These are phyloP conservation scores for Sporothrix globosa DNA, from an alignment of 2,329 filamentous ascomycete species.

Conservation along the genomic window DNA sequence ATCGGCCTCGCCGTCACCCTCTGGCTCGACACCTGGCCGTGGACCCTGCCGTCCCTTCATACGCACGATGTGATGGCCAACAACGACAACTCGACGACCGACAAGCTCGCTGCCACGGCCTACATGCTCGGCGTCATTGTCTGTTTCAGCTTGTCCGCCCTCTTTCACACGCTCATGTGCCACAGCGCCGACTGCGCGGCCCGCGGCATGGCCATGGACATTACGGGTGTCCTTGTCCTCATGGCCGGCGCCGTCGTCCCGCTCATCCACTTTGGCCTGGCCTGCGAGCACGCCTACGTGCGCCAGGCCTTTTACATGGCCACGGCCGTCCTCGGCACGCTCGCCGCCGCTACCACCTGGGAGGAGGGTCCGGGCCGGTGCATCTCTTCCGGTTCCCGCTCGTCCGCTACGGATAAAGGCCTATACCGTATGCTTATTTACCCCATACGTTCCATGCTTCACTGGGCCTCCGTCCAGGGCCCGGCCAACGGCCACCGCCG, in stretches of 20 bases:
- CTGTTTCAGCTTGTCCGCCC: slow-evolving; percentile 52
- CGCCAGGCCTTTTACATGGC: slow-evolving; percentile 46
- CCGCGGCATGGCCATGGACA: slow-evolving; percentile 62
- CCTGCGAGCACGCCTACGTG: slow-evolving; percentile 41
- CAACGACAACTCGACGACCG: not conserved
- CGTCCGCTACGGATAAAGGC: no score
- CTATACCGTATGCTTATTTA: no score
- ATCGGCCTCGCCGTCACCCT: slow-evolving; percentile 45
- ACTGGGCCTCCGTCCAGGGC: slow-evolving; percentile 41
- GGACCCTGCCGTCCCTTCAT: not conserved
- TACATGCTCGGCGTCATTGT: slow-evolving; percentile 51
- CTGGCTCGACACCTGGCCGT: slow-evolving; percentile 35
- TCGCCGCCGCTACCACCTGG: slow-evolving; percentile 42
- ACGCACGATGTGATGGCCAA: not conserved
- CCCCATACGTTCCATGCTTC: not conserved
- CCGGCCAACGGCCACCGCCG: slow-evolving; percentile 47
- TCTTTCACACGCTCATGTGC: slow-evolving; percentile 60
- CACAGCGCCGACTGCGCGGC: slow-evolving; percentile 55
- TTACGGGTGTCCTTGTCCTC: slow-evolving; percentile 62
- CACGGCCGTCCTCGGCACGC: slow-evolving; percentile 44
- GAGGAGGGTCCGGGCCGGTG: not conserved
- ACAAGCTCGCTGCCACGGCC: slow-evolving; percentile 34
- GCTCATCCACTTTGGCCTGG: slow-evolving; percentile 60
- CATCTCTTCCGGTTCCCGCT: no score
- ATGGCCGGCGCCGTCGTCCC: slow-evolving; percentile 66